phyloP scores from a whole-genome alignment of 2,329 filamentous ascomycete species.

The Calonectria naviculata region DNA sequence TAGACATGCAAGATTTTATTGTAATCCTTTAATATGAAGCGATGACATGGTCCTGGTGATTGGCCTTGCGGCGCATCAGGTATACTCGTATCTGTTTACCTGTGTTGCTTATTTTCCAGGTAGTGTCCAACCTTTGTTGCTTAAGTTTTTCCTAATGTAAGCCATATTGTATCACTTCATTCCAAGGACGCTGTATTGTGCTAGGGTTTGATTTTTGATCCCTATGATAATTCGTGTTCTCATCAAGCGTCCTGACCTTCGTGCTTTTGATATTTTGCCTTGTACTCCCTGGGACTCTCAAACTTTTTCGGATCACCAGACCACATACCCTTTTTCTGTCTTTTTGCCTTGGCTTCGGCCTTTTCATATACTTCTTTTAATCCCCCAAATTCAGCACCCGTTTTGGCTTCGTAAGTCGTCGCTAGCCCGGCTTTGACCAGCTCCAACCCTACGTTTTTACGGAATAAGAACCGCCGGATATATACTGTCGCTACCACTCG shows the following conservation, averaged over 20 bases:
- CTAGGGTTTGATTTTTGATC: background rate
- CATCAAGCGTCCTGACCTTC: conserved; percentile 33
- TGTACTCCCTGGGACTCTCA: conserved; percentile 91
- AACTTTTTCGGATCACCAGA: conserved; percentile 68
- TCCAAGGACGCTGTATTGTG: background rate
- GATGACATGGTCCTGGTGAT: no score
- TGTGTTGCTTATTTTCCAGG: background rate
- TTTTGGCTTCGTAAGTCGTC: conserved; percentile 94
- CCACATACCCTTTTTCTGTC: conserved; percentile 80
- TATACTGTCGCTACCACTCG: conserved; percentile 89
- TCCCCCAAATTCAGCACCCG: conserved; percentile 87
- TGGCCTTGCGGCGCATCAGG: background rate
- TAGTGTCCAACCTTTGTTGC: no score
- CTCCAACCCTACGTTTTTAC: conserved; percentile 85
- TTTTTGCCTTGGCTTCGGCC: conserved; percentile 75
- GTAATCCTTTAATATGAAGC: no score
- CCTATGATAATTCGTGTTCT: background rate
- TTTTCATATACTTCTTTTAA: conserved; percentile 71
- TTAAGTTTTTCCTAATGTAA: no score
- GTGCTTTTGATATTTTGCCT: conserved; percentile 60
- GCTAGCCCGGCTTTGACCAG: conserved; percentile 89
- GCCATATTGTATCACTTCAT: background rate
- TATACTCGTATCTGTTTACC: background rate
- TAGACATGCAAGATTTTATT: background rate
- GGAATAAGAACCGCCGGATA: conserved; percentile 75